Conservation (phyloP, 768 basidiomycete genomes). For the Termitomyces sp. region DNA sequence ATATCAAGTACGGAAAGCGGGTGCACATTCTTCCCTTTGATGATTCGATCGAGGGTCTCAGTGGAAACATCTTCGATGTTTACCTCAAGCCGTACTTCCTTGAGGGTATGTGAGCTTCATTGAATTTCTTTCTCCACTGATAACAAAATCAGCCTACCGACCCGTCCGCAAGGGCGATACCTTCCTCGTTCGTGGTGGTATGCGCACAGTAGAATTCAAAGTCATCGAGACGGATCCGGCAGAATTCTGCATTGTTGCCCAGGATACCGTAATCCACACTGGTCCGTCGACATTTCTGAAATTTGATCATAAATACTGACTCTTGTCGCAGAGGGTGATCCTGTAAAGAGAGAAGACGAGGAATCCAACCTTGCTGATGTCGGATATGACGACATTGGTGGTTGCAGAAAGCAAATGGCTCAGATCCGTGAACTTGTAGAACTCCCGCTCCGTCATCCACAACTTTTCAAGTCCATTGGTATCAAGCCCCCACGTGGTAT, state of each 20-base stretch:
- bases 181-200: slow-evolving; percentile 97
- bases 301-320: slow-evolving; percentile 12
- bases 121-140: neutral
- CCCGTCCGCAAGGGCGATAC: slow-evolving; percentile 97
- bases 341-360: slow-evolving; percentile 98
- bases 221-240: slow-evolving; percentile 97
- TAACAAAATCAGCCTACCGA: slow-evolving; percentile 62
- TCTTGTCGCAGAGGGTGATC: slow-evolving; percentile 77
- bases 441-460: slow-evolving; percentile 94
- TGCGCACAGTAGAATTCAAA: slow-evolving; percentile 99
- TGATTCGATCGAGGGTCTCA: slow-evolving; percentile 96
- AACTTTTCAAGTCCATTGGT: slow-evolving; percentile 99
- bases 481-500: slow-evolving; percentile 99
- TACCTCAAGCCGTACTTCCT: slow-evolving; percentile 99
- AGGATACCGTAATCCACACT: slow-evolving; percentile 96
- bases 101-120: slow-evolving; percentile 52
- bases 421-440: slow-evolving; percentile 99
- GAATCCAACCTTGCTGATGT: slow-evolving; percentile 95
- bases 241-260: slow-evolving; percentile 98
- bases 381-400: slow-evolving; percentile 99
- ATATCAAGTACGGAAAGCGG: slow-evolving; percentile 99
- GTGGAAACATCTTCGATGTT: slow-evolving; percentile 97
- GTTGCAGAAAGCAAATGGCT: slow-evolving; percentile 99
- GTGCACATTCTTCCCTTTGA: slow-evolving; percentile 97
- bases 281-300: slow-evolving; percentile 33